These are phyloP conservation scores for Lobulomyces angularis DNA, from an alignment of 192 early-diverging fungal species.

Conservation along the genomic window DNA sequence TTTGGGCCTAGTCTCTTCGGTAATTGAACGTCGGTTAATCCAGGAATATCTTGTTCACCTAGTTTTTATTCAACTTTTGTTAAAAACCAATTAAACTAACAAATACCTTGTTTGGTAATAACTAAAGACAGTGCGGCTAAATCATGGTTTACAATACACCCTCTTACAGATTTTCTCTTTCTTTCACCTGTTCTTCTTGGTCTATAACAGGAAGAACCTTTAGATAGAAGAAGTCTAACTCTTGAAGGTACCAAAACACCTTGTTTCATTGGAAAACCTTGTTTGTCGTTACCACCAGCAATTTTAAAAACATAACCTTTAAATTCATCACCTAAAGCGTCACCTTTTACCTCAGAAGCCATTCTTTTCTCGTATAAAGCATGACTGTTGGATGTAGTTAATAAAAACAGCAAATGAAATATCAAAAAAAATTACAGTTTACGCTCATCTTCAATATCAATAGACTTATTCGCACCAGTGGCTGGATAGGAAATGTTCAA, in stretches of 20 bases:
- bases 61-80: not conserved
- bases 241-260: conserved; percentile 62
- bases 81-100: no score
- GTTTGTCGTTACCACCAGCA: conserved; percentile 99
- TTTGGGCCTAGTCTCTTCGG: conserved; percentile 99
- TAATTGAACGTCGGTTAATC: conserved; percentile 79
- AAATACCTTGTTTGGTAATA: conserved; percentile 92
- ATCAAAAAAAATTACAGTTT: conserved; percentile 51
- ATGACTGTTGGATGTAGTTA: conserved; percentile 38
- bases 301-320: conserved; percentile 99
- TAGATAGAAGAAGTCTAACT: conserved; percentile 52
- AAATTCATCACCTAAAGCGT: conserved; percentile 96
- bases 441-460: conserved; percentile 96
- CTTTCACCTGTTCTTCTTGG: conserved; percentile 94
- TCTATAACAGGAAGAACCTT: conserved; percentile 98
- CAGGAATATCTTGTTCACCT: conserved; percentile 84
- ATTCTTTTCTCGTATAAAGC: conserved; percentile 98
- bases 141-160: conserved; percentile 94
- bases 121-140: conserved; percentile 87
- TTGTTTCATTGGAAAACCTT: conserved; percentile 99
- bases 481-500: conserved; percentile 98
- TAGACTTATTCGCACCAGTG: conserved; percentile 94
- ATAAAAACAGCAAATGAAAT: conserved; percentile 12
- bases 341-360: conserved; percentile 87
- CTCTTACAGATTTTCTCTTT: conserved; percentile 98